Conservation (phyloP, 2,329 filamentous ascomycete species). For the Trichoderma aggressivum region DNA sequence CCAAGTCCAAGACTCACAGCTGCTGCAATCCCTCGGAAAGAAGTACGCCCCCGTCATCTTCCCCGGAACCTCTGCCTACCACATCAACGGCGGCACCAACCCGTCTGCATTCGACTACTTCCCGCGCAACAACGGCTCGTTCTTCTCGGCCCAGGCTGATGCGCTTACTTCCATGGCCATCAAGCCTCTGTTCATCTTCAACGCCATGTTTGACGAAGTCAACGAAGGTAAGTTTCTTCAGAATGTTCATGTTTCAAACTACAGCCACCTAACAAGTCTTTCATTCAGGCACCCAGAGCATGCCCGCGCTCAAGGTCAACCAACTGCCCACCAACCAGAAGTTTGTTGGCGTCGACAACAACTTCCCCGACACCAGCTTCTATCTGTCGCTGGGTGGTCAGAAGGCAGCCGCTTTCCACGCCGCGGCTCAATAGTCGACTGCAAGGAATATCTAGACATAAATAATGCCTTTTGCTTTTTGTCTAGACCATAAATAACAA, state of each 20-base stretch:
- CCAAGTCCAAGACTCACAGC: conserved; percentile 7
- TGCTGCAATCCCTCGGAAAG: conserved; percentile 9
- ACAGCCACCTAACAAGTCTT: not conserved
- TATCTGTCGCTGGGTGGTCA: conserved; percentile 2
- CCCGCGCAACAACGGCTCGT: conserved; percentile 10
- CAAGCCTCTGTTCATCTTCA: conserved; percentile 15
- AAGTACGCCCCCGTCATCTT: conserved; percentile 15
- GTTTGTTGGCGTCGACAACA: conserved; percentile 12
- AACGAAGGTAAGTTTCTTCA: not conserved
- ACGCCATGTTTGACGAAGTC: conserved; percentile 17
- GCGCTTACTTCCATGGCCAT: conserved; percentile 10
- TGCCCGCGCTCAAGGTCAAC: conserved; percentile 9
- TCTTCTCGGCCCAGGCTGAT: conserved; percentile 4
- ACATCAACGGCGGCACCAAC: conserved; percentile 10
- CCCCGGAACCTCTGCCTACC: conserved; percentile 10
- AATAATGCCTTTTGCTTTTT: not conserved
- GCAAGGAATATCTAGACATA: not conserved
- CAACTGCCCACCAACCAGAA: conserved; percentile 14
- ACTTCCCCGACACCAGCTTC: conserved; percentile 9
- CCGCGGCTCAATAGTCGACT: not conserved
- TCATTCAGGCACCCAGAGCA: conserved; percentile 2
- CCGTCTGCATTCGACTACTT: conserved; percentile 15
- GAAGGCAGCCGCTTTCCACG: conserved; percentile 13
- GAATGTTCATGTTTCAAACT: too few relatives aligned
- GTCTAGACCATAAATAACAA: not conserved